These are phyloP conservation scores for Tolypocladium ovalisporum DNA, from an alignment of 2,329 filamentous ascomycete genomes.

Conservation along the genomic window DNA sequence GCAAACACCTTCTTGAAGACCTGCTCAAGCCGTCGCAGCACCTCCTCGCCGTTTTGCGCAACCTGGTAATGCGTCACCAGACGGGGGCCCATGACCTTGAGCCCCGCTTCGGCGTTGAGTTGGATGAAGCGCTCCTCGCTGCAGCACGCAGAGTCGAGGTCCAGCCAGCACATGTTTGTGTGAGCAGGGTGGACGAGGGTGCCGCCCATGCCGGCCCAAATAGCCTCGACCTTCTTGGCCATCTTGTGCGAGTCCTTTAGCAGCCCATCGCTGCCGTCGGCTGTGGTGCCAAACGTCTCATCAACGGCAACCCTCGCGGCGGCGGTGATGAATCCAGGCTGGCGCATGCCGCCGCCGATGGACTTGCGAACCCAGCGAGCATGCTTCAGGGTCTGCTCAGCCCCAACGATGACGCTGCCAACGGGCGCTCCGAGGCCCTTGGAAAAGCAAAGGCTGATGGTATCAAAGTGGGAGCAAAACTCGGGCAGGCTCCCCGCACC, in stretches of 20 bases:
- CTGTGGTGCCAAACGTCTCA: constrained; percentile 28
- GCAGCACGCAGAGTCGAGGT: constrained; percentile 51
- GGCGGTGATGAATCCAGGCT: constrained; percentile 62
- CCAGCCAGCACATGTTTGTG: constrained; percentile 89
- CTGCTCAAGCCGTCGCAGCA: constrained; percentile 43
- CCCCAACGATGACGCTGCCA: constrained; percentile 61
- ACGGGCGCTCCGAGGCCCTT: constrained; percentile 77
- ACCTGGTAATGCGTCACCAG: constrained; percentile 50
- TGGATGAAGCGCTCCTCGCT: constrained; percentile 23
- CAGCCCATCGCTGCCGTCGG: constrained; percentile 38
- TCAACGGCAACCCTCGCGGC: constrained; percentile 59
- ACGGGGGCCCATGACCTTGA: constrained; percentile 28
- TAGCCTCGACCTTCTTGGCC: constrained; percentile 52
- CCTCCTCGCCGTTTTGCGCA: constrained; percentile 46
- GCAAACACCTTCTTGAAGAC: constrained; percentile 35
- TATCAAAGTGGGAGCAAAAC: constrained; percentile 60
- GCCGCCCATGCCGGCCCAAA: constrained; percentile 63
- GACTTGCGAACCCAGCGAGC: constrained; percentile 48
- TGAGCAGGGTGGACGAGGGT: constrained; percentile 59
- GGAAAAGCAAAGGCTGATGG: constrained; percentile 66
- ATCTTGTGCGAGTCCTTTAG: constrained; percentile 49
- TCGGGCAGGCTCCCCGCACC: constrained; percentile 57
- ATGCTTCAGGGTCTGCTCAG: constrained; percentile 21
- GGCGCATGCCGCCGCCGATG: constrained; percentile 64
- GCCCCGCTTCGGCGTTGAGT: constrained; percentile 28